A percentile compares a stretch with the other conserved stretches of the same genome.
phyloP scores from a whole-genome alignment of 345 rosid genomes.

The Salix exigua region DNA sequence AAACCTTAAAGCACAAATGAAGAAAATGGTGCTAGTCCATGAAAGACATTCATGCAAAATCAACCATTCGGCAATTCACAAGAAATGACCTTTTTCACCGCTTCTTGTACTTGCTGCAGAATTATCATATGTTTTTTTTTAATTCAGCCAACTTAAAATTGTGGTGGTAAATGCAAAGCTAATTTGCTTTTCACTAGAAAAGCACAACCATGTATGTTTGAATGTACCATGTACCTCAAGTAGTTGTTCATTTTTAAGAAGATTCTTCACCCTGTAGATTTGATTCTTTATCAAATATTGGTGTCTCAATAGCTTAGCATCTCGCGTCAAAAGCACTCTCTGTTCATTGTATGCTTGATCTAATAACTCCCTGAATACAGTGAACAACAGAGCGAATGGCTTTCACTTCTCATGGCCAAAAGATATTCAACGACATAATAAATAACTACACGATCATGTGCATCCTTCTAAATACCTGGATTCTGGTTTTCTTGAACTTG shows the following conservation, averaged over 20 bases:
- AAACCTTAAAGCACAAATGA: background rate
- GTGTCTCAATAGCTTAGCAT: constrained; percentile 77
- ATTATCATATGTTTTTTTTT: background rate
- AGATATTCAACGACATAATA: background rate
- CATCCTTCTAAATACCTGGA: constrained; percentile 45
- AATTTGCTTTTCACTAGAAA: background rate
- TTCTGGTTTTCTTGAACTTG: constrained; percentile 62
- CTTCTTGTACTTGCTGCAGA: background rate
- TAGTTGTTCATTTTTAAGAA: constrained; percentile 84
- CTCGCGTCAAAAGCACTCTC: constrained; percentile 82
- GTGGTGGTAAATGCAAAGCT: background rate
- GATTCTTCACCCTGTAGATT: constrained; percentile 71
- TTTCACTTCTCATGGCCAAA: background rate
- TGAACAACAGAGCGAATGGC: background rate
- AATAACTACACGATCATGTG: background rate
- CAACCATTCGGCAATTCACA: too few species aligned
- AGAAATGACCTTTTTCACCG: too few species aligned
- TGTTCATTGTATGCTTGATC: constrained; percentile 73
- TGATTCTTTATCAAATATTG: constrained; percentile 73
- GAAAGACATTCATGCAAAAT: too few species aligned
- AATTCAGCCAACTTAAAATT: too few species aligned
- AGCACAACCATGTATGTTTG: background rate
- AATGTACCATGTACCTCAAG: constrained; percentile 57
- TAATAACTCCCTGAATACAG: constrained; percentile 60
- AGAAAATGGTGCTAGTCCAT: background rate